A percentile compares a stretch with the other conserved stretches of the same genome.
Evolutionary conservation across 2,329 filamentous ascomycete species (phyloP).

Genomic region (Fusarium caatingaense): DNA sequence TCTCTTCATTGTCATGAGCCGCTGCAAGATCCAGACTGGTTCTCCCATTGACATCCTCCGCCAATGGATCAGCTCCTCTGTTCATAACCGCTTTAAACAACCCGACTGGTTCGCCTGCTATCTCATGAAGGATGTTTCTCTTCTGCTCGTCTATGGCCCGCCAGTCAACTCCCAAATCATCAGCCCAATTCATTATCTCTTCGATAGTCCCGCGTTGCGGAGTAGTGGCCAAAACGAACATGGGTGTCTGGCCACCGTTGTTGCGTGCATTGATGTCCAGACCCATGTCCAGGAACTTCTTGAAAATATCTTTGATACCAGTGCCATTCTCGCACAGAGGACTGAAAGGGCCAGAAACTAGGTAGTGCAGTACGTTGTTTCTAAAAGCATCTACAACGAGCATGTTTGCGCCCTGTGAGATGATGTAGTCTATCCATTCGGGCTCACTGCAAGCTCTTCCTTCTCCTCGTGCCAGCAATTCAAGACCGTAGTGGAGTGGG

Average conservation of each 20-base stretch:
- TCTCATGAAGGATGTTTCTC: conserved; percentile 25
- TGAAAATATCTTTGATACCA: background rate
- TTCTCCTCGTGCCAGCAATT: background rate
- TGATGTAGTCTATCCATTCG: conserved; percentile 22
- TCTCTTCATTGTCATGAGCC: background rate
- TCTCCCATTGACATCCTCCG: conserved; percentile 30
- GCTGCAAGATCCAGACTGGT: conserved; percentile 24
- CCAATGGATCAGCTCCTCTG: conserved; percentile 19
- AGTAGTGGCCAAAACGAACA: conserved; percentile 11
- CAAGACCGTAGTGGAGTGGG: conserved; percentile 33
- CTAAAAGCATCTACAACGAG: conserved; percentile 10
- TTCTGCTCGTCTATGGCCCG: conserved; percentile 15
- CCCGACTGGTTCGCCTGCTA: background rate
- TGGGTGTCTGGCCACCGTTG: conserved; percentile 21
- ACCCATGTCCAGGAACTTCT: conserved; percentile 11
- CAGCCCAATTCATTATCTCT: conserved; percentile 3
- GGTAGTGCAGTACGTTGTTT: conserved; percentile 30
- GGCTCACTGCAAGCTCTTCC: background rate
- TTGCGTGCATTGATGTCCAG: conserved; percentile 33
- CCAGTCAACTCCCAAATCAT: conserved; percentile 32
- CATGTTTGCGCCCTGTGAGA: conserved; percentile 20
- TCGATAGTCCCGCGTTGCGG: background rate
- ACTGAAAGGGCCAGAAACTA: background rate
- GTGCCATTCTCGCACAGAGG: background rate
- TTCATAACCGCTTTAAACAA: conserved; percentile 18